These are phyloP conservation scores for Eucalyptus erythrocorys DNA, from an alignment of 345 rosid species.

Conservation along the genomic window DNA sequence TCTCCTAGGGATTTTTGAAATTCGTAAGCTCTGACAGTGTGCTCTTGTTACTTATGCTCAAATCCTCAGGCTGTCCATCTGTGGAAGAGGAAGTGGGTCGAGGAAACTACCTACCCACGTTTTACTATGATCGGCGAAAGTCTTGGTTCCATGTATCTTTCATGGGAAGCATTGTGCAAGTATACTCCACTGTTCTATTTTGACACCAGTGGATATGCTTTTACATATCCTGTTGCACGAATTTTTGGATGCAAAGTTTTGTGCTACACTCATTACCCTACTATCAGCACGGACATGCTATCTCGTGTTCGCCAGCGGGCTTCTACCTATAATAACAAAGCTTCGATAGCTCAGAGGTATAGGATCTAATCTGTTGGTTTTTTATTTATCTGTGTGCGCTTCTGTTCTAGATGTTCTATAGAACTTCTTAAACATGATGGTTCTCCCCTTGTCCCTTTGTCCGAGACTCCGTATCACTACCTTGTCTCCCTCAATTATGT, in stretches of 20 bases:
- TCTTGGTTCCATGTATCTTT: constrained; percentile 75
- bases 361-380: background rate
- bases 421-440: background rate
- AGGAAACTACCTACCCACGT: constrained; percentile 70
- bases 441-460: background rate
- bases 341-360: constrained; percentile 67
- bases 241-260: constrained; percentile 92
- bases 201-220: constrained; percentile 92
- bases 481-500: background rate
- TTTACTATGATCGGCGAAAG: constrained; percentile 98
- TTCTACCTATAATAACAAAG: constrained; percentile 76
- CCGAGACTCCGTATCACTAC: background rate
- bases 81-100: constrained; percentile 67
- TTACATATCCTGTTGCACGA: constrained; percentile 83
- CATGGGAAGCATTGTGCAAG: constrained; percentile 86
- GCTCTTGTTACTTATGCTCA: background rate
- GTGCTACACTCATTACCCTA: constrained; percentile 93
- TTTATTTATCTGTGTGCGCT: background rate
- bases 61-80: constrained; percentile 65
- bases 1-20: background rate
- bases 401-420: background rate
- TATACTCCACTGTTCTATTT: constrained; percentile 58
- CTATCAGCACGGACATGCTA: constrained; percentile 86
- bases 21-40: background rate
- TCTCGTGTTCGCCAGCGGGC: constrained; percentile 65